These are phyloP conservation scores for Bretziella fagacearum DNA, from an alignment of 2,329 filamentous ascomycete genomes.

Conservation along the genomic window DNA sequence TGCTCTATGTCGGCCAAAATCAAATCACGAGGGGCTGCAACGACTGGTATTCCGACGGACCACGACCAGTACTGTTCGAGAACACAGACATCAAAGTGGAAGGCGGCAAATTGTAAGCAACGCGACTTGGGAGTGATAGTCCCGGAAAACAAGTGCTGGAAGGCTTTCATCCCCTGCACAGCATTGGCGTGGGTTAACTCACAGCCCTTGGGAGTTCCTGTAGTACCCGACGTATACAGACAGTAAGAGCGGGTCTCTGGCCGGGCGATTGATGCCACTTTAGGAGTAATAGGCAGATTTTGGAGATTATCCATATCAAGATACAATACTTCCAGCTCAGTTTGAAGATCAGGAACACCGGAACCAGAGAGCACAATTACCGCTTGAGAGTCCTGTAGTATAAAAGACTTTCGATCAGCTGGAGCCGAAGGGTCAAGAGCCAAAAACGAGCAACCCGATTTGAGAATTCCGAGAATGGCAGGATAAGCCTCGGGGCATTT, in stretches of 20 bases:
- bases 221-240: constrained; percentile 76
- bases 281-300: background rate
- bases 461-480: constrained; percentile 64
- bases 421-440: constrained; percentile 65
- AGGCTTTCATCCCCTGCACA: constrained; percentile 77
- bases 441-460: constrained; percentile 66
- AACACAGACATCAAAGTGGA: constrained; percentile 88
- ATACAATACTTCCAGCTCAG: constrained; percentile 20
- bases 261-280: background rate
- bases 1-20: constrained; percentile 68
- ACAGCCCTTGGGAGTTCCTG: constrained; percentile 73
- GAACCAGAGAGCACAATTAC: constrained; percentile 42
- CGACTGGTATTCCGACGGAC: constrained; percentile 74
- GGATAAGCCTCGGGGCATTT: constrained; percentile 77
- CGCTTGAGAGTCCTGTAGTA: constrained; percentile 55
- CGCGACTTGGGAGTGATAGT: constrained; percentile 59
- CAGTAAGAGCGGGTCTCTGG: constrained; percentile 55
- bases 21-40: constrained; percentile 65
- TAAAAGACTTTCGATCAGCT: constrained; percentile 56
- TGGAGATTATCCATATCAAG: constrained; percentile 22
- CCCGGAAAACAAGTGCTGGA: constrained; percentile 57
- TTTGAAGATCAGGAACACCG: constrained; percentile 2
- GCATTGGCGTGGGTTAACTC: constrained; percentile 78
- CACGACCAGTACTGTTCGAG: constrained; percentile 93
- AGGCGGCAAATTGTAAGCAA: constrained; percentile 85